phyloP scores from a whole-genome alignment of 352 stramenopile species.

The Proteromonas lacertae region DNA sequence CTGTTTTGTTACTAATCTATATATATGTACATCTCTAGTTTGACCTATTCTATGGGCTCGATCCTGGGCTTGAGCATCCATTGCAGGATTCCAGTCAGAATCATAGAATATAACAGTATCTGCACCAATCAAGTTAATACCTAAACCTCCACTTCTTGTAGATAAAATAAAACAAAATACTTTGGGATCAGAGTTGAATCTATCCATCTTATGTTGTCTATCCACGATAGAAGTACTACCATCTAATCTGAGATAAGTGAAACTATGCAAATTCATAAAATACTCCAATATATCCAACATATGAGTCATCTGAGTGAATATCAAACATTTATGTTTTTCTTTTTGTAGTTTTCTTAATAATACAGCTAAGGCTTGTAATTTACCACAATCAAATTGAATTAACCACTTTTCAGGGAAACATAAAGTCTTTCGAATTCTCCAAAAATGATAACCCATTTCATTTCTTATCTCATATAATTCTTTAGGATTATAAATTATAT shows the following conservation, averaged over 20 bases:
- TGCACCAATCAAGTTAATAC: conserved; percentile 90
- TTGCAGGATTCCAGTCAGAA: conserved; percentile 56
- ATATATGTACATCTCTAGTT: conserved; percentile 92
- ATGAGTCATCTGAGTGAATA: conserved; percentile 79
- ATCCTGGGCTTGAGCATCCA: conserved; percentile 70
- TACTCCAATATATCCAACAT: conserved; percentile 96
- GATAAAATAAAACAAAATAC: conserved; percentile 96
- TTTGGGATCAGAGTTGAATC: conserved; percentile 74
- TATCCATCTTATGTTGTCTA: conserved; percentile 79
- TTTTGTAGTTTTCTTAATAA: conserved; percentile 30
- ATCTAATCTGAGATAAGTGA: conserved; percentile 89
- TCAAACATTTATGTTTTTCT: conserved; percentile 13
- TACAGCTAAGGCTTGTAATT: conserved; percentile 42
- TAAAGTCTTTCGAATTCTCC: conserved; percentile 30
- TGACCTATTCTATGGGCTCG: conserved; percentile 85
- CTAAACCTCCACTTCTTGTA: conserved; percentile 72
- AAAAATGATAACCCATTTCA: no score
- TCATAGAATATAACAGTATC: conserved; percentile 55
- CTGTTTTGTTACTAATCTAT: conserved; percentile 72
- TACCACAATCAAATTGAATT: conserved; percentile 82
- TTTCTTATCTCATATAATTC: no score
- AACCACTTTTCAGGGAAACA: conserved; percentile 86
- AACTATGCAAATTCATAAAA: conserved; percentile 84
- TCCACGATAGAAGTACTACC: conserved; percentile 71
- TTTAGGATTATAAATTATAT: no score